Conservation (phyloP, 208 protist genomes). For the Trichomonas tenax region DNA sequence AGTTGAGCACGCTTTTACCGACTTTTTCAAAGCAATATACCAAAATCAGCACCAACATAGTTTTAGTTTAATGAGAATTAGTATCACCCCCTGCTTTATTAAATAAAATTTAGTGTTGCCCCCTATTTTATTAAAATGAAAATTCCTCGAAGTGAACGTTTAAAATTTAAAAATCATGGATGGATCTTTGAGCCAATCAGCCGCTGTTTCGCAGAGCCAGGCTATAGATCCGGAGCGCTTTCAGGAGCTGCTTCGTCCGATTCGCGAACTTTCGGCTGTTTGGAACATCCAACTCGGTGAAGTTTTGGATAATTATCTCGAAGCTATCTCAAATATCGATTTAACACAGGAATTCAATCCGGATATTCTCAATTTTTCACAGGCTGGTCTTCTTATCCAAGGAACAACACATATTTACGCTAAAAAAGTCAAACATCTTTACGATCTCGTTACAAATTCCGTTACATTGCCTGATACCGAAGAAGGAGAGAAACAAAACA, state of each 20-base stretch:
- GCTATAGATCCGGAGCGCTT: not conserved
- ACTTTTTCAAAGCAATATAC: too few relatives aligned
- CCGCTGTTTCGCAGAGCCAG: not conserved
- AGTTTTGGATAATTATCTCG: not conserved
- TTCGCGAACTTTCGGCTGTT: not conserved
- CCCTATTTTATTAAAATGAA: too few relatives aligned
- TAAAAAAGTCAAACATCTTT: constrained; percentile 12
- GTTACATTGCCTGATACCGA: not conserved
- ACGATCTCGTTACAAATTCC: not conserved
- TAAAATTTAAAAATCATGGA: not conserved
- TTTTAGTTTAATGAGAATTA: too few relatives aligned
- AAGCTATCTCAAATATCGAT: not conserved
- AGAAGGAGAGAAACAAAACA: not conserved
- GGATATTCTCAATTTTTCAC: constrained; percentile 6
- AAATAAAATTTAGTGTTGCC: too few relatives aligned
- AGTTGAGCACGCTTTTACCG: too few relatives aligned
- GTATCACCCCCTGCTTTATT: too few relatives aligned
- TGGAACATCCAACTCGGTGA: not conserved
- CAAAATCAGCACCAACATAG: too few relatives aligned
- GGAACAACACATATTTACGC: not conserved
- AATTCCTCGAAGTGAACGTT: not conserved
- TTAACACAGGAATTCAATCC: not conserved
- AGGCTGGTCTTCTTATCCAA: not conserved
- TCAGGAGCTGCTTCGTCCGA: not conserved
- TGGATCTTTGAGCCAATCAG: not conserved